Percentiles rank a stretch among this genome's conserved stretches.
phyloP scores from a whole-genome alignment of 768 basidiomycete species.

The Lactarius sp. region DNA sequence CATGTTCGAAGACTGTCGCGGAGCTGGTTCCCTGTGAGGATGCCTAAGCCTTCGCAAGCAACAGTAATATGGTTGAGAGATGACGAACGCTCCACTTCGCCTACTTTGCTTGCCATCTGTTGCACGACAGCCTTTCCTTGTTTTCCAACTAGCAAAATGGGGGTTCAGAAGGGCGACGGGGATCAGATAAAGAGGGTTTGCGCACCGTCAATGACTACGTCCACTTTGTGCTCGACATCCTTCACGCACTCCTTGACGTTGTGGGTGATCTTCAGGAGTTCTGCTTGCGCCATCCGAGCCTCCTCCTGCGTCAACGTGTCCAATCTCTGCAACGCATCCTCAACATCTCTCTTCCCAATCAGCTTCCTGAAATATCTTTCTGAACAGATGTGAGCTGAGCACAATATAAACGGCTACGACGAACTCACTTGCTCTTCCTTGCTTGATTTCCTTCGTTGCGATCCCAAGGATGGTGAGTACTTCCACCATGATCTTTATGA shows the following conservation, averaged over 20 bases:
- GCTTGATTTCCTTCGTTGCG: too few relatives aligned
- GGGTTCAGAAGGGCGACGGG: too few relatives aligned
- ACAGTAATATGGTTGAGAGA: too few relatives aligned
- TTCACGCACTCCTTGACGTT: neutral
- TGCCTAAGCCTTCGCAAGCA: neutral
- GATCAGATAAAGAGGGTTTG: too few relatives aligned
- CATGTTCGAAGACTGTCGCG: neutral
- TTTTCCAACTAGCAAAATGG: too few relatives aligned
- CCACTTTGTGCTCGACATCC: too few relatives aligned
- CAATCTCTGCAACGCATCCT: neutral
- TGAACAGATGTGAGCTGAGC: neutral
- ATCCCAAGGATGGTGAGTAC: too few relatives aligned
- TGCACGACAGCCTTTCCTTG: too few relatives aligned
- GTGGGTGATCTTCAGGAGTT: neutral
- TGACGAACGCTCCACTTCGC: neutral
- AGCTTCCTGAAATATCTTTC: slow-evolving; percentile 2
- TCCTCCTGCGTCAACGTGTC: slow-evolving; percentile 6
- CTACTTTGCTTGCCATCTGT: too few relatives aligned
- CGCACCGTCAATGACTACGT: too few relatives aligned
- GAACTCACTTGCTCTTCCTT: too few relatives aligned
- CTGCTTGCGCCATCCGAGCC: neutral
- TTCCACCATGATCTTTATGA: neutral
- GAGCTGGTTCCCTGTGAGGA: neutral
- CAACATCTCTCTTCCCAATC: neutral
- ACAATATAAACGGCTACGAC: too few relatives aligned